Percentiles rank a stretch among this genome's conserved stretches.
These are phyloP conservation scores for Daldinia childiae DNA, from an alignment of 495 filamentous ascomycete species.

Conservation along the genomic window DNA sequence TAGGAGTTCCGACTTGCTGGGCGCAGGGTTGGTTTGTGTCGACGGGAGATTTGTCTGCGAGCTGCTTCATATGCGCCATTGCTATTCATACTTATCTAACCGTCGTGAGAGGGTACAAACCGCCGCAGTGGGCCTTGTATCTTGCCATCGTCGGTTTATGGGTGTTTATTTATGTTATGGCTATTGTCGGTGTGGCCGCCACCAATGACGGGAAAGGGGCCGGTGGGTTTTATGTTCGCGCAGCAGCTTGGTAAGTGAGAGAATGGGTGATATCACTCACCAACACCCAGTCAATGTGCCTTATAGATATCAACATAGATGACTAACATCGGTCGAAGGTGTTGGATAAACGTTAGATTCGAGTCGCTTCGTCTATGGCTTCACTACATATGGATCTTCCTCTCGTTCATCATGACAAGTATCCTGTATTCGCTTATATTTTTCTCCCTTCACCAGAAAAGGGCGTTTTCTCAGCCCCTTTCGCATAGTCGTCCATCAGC, in stretches of 20 bases:
- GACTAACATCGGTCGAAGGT: conserved; percentile 50
- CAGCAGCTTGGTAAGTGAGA: conserved; percentile 66
- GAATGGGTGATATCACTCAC: neutral
- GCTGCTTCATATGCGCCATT: conserved; percentile 75
- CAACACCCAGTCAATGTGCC: neutral
- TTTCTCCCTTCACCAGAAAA: conserved; percentile 59
- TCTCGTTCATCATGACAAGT: conserved; percentile 71
- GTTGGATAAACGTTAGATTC: conserved; percentile 74
- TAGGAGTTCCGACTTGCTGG: conserved; percentile 68
- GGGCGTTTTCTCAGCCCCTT: conserved; percentile 11
- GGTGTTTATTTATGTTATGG: conserved; percentile 67
- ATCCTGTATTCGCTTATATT: conserved; percentile 72
- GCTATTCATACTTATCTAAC: conserved; percentile 74
- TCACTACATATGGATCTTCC: conserved; percentile 84
- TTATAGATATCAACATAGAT: neutral
- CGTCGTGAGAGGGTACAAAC: conserved; percentile 66
- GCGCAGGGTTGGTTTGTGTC: conserved; percentile 77
- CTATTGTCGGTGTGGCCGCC: conserved; percentile 62
- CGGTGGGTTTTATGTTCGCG: conserved; percentile 67
- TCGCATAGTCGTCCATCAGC: conserved; percentile 18
- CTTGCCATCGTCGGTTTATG: conserved; percentile 61
- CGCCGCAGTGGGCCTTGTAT: conserved; percentile 65
- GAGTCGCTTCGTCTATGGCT: conserved; percentile 70
- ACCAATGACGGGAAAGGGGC: conserved; percentile 57
- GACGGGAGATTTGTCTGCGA: conserved; percentile 73